Evolutionary conservation across 768 basidiomycete genomes (phyloP).

Genomic region (Pisolithus marmoratus): DNA sequence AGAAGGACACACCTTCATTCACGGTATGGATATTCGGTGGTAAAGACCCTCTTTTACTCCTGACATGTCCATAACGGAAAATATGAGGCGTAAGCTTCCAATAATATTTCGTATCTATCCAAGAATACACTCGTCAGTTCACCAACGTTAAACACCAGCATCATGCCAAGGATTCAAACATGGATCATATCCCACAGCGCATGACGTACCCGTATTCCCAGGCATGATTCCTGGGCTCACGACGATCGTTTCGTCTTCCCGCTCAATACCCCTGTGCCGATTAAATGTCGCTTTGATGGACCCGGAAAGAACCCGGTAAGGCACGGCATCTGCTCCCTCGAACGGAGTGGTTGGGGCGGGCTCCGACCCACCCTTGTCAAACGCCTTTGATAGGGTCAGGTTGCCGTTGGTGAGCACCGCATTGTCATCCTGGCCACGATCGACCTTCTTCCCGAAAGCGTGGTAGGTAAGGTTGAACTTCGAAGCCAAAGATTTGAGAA

Average conservation of each 20-base stretch:
- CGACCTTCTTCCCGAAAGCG: slow-evolving; percentile 47
- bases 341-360: slow-evolving; percentile 63
- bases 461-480: slow-evolving; percentile 53
- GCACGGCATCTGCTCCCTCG: slow-evolving; percentile 16
- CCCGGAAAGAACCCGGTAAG: slow-evolving; percentile 53
- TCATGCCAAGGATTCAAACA: too few species aligned
- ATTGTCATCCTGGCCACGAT: slow-evolving; percentile 12
- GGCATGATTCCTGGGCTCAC: slow-evolving; percentile 53
- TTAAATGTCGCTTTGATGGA: slow-evolving; percentile 60
- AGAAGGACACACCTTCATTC: slow-evolving; percentile 55
- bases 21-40: slow-evolving; percentile 54
- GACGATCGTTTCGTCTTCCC: slow-evolving; percentile 29
- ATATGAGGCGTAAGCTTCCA: slow-evolving; percentile 52
- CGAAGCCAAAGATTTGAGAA: slow-evolving; percentile 39
- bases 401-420: slow-evolving; percentile 33
- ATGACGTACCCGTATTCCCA: slow-evolving; percentile 42
- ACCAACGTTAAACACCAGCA: too few species aligned
- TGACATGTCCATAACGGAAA: slow-evolving; percentile 55
- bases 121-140: not conserved
- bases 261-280: slow-evolving; percentile 37
- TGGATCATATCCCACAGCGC: too few species aligned
- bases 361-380: slow-evolving; percentile 41
- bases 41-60: slow-evolving; percentile 22
- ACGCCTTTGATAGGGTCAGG: slow-evolving; percentile 46
- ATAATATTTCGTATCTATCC: slow-evolving; percentile 40